Conservation (phyloP, 73 alveolate genomes). For the Stentor roeselii region DNA sequence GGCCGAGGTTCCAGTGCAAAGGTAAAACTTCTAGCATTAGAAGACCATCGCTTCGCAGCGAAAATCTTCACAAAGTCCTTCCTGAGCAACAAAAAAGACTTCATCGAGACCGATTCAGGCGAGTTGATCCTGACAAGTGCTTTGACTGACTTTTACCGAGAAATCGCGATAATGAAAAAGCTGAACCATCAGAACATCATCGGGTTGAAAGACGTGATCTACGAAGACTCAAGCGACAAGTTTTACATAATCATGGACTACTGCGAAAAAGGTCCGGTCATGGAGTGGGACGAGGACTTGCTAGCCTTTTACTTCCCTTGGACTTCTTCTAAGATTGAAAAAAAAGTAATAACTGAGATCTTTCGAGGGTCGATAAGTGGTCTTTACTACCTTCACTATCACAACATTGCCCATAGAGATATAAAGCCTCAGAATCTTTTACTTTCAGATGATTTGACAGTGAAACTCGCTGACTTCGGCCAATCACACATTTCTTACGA, state of each 20-base stretch:
- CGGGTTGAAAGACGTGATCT: constrained; percentile 60
- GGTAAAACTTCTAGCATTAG: constrained; percentile 37
- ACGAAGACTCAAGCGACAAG: constrained; percentile 60
- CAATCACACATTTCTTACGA: constrained; percentile 38
- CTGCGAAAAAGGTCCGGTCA: constrained; percentile 53
- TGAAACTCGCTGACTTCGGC: constrained; percentile 47
- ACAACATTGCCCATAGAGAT: constrained; percentile 45
- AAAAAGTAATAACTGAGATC: constrained; percentile 25
- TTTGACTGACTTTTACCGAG: constrained; percentile 41
- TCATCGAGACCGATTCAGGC: constrained; percentile 33
- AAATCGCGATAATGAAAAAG: constrained; percentile 71
- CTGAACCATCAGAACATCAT: constrained; percentile 68
- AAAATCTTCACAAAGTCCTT: not conserved
- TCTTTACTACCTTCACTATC: constrained; percentile 41
- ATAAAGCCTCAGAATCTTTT: constrained; percentile 47
- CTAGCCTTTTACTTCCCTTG: constrained; percentile 22
- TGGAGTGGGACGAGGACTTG: constrained; percentile 35
- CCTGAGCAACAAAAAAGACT: constrained; percentile 32
- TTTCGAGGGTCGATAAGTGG: constrained; percentile 37
- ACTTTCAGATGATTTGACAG: constrained; percentile 21
- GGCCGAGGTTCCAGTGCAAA: constrained; percentile 47
- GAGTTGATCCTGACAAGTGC: constrained; percentile 36
- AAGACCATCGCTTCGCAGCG: constrained; percentile 25
- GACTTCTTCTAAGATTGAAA: not conserved
- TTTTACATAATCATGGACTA: constrained; percentile 69